Evolutionary conservation across 352 stramenopile genomes (phyloP).

Genomic region (Globisporangium uncinulatum): DNA sequence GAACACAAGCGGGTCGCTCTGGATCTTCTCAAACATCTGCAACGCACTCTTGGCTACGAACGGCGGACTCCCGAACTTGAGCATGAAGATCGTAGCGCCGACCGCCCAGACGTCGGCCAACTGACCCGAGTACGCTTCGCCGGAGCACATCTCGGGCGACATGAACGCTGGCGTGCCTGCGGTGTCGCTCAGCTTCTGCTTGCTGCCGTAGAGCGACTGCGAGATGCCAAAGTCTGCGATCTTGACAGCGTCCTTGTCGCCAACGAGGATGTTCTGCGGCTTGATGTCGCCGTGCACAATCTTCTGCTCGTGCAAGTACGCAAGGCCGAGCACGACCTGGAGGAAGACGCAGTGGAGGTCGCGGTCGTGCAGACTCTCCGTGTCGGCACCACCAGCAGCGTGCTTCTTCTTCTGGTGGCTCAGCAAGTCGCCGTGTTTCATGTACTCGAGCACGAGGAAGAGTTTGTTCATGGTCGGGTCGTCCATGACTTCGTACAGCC

Average conservation of each 20-base stretch:
- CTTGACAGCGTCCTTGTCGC: conserved; percentile 86
- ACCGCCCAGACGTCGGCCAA: conserved; percentile 91
- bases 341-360: conserved; percentile 71
- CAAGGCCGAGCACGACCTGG: conserved; percentile 76
- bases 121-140: conserved; percentile 77
- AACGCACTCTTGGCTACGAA: conserved; percentile 88
- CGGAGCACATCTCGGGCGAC: conserved; percentile 89
- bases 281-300: conserved; percentile 88
- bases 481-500: conserved; percentile 95
- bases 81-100: conserved; percentile 86
- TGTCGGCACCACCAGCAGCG: conserved; percentile 9
- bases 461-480: conserved; percentile 91
- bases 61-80: conserved; percentile 83
- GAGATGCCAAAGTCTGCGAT: conserved; percentile 92
- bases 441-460: conserved; percentile 97
- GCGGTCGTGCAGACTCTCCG: conserved; percentile 49
- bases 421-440: conserved; percentile 77
- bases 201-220: conserved; percentile 75
- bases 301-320: conserved; percentile 86
- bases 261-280: conserved; percentile 84
- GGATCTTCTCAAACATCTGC: conserved; percentile 87
- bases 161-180: conserved; percentile 90
- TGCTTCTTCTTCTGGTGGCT: conserved; percentile 75
- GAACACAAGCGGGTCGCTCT: conserved; percentile 69
- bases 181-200: conserved; percentile 73